phyloP scores from a whole-genome alignment of 352 stramenopile genomes.

The Globisporangium viniferum region DNA sequence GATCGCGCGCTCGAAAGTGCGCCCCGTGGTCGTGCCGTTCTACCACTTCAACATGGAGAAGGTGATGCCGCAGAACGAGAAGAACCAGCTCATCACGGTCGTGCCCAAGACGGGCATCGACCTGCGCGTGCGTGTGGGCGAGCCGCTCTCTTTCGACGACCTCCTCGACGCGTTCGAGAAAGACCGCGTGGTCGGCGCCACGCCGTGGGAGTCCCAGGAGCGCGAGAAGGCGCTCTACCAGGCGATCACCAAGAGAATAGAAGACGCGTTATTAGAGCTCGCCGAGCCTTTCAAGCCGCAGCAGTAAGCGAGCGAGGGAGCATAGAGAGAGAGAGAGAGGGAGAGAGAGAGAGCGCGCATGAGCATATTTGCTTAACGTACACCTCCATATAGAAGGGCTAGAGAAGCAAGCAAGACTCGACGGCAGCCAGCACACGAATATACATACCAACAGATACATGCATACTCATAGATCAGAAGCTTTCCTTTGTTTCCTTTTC shows the following conservation, averaged over 20 bases:
- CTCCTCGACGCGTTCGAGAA: constrained; percentile 62
- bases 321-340: not conserved
- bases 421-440: not conserved
- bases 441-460: not conserved
- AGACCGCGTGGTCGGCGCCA: constrained; percentile 40
- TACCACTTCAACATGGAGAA: constrained; percentile 89
- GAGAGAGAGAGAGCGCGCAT: not conserved
- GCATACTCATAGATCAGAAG: constrained; percentile 6
- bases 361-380: not conserved
- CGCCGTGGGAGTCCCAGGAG: constrained; percentile 59
- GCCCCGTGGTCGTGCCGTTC: constrained; percentile 77
- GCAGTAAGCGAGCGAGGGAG: not conserved
- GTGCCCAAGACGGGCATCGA: constrained; percentile 51
- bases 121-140: constrained; percentile 58
- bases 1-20: constrained; percentile 65
- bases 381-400: not conserved
- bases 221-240: constrained; percentile 74
- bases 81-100: constrained; percentile 69
- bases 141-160: constrained; percentile 82
- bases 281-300: constrained; percentile 22
- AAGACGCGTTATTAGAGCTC: constrained; percentile 66
- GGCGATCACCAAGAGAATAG: constrained; percentile 83
- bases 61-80: constrained; percentile 79
- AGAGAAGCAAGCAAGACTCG: not conserved
- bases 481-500: not conserved